These are phyloP conservation scores for Geotrichum europaeum DNA, from an alignment of 1,139 yeast species.

Conservation along the genomic window DNA sequence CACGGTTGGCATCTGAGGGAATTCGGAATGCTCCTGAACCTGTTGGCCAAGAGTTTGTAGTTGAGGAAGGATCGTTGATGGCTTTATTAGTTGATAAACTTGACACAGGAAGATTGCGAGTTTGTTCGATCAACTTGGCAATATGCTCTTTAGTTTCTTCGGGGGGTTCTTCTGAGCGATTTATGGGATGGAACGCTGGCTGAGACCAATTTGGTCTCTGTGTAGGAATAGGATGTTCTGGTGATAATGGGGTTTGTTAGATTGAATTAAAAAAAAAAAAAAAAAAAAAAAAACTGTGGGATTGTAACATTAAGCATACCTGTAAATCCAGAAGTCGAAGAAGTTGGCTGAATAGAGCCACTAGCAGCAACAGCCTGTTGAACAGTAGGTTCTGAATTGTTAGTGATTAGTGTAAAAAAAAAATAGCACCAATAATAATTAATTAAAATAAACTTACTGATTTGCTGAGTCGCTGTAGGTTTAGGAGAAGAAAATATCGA, in stretches of 20 bases:
- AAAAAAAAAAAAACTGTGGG: neutral
- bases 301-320: neutral
- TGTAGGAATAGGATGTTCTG: neutral
- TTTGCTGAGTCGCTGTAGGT: neutral
- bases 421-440: neutral
- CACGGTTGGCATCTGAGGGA: too few relatives aligned
- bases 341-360: neutral
- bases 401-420: neutral
- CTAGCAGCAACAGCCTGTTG: neutral
- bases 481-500: neutral
- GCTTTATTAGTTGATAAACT: neutral
- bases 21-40: neutral
- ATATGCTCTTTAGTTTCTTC: neutral
- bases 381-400: neutral
- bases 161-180: neutral
- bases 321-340: neutral
- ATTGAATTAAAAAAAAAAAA: neutral
- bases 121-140: neutral
- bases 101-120: neutral
- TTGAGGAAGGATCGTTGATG: neutral
- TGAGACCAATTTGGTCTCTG: neutral
- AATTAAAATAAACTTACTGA: neutral
- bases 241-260: neutral
- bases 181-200: neutral
- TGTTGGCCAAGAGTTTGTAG: neutral